Conservation (phyloP, 345 rosid genomes). For the Melaleuca quinquenervia region DNA sequence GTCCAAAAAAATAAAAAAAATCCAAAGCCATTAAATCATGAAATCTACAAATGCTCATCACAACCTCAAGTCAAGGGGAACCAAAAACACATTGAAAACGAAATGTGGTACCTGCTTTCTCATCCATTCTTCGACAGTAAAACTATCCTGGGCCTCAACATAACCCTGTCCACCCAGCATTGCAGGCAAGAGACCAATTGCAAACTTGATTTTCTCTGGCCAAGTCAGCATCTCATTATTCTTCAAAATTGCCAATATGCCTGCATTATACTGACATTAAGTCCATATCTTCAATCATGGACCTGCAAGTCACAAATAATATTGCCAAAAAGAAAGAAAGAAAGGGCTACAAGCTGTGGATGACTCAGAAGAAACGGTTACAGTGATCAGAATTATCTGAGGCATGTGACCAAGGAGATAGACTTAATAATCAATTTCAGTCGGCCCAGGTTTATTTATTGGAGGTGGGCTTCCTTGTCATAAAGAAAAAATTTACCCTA, state of each 20-base stretch:
- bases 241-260: slow-evolving; percentile 82
- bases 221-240: slow-evolving; percentile 95
- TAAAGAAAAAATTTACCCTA: not conserved
- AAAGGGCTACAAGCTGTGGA: not conserved
- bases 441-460: not conserved
- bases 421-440: not conserved
- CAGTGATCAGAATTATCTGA: not conserved
- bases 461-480: not conserved
- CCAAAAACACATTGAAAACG: not conserved
- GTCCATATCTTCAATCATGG: not conserved
- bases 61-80: not conserved
- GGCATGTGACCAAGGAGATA: not conserved
- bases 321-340: not conserved
- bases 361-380: not conserved
- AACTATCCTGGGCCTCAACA: slow-evolving; percentile 94
- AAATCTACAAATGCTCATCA: not conserved
- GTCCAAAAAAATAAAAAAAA: not conserved
- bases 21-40: not conserved
- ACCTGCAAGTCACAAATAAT: not conserved
- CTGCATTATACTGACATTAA: slow-evolving; percentile 14
- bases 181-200: slow-evolving; percentile 93
- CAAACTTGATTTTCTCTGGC: slow-evolving; percentile 96
- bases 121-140: slow-evolving; percentile 84
- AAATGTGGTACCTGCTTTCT: slow-evolving; percentile 47
- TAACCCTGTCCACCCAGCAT: slow-evolving; percentile 86